Percentiles rank a stretch among this genome's conserved stretches.
Evolutionary conservation across 169 alveolate species (phyloP).

Genomic region (Plasmodium yoelii): DNA sequence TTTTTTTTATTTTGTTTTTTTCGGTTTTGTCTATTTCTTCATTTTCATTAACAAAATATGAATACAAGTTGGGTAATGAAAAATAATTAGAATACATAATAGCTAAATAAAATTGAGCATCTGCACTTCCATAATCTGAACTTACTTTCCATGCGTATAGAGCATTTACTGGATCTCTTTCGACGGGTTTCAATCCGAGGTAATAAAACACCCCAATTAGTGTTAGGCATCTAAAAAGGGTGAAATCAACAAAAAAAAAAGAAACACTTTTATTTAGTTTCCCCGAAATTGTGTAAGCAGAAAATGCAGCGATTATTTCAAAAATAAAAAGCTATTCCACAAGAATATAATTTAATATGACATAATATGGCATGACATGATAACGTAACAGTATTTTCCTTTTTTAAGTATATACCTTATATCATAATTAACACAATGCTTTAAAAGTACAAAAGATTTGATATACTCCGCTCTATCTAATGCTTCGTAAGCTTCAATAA

Average conservation of each 20-base stretch:
- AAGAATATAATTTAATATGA: neutral
- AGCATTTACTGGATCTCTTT: slow-evolving; percentile 44
- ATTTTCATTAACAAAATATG: slow-evolving; percentile 31
- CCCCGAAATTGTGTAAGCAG: neutral
- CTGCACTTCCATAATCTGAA: slow-evolving; percentile 64
- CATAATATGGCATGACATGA: no score
- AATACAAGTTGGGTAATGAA: slow-evolving; percentile 56
- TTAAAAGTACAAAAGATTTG: slow-evolving; percentile 34
- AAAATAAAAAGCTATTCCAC: neutral
- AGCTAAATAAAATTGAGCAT: slow-evolving; percentile 70
- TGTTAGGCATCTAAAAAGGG: slow-evolving; percentile 28
- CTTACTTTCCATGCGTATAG: slow-evolving; percentile 69
- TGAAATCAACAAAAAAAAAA: neutral
- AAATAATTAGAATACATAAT: slow-evolving; percentile 70
- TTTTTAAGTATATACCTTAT: slow-evolving; percentile 25
- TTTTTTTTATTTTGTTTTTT: neutral
- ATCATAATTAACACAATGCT: slow-evolving; percentile 59
- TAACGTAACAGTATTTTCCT: no score
- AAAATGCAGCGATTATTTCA: neutral
- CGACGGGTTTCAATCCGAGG: slow-evolving; percentile 53
- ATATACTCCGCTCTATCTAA: slow-evolving; percentile 54
- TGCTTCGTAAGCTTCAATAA: slow-evolving; percentile 51
- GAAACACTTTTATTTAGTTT: neutral
- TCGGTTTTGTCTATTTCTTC: no score
- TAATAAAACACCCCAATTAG: slow-evolving; percentile 61